phyloP scores from a whole-genome alignment of 805 yeast genomes.

The Millerago galiae region DNA sequence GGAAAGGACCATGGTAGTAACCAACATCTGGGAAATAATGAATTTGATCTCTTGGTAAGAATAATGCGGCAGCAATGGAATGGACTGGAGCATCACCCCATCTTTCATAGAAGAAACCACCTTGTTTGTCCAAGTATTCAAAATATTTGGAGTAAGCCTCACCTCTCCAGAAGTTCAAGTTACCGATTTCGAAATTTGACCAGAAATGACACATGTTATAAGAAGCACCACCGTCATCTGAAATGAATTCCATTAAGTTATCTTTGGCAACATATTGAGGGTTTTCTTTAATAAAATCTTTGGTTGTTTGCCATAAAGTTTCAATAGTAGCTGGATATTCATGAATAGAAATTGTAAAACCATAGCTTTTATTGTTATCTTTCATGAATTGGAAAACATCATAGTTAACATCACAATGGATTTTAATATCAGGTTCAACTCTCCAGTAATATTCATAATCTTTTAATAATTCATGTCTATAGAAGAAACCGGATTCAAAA shows the following conservation, averaged over 20 bases:
- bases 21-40: slow-evolving; percentile 77
- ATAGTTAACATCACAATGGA: slow-evolving; percentile 56
- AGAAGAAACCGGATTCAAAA: slow-evolving; percentile 51
- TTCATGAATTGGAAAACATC: slow-evolving; percentile 63
- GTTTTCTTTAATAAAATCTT: slow-evolving; percentile 38
- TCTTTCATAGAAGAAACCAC: slow-evolving; percentile 82
- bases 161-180: slow-evolving; percentile 62
- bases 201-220: slow-evolving; percentile 80
- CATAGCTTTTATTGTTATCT: slow-evolving; percentile 51
- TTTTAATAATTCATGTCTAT: slow-evolving; percentile 50
- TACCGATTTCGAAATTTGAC: slow-evolving; percentile 75
- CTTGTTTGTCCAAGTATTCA: slow-evolving; percentile 54
- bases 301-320: slow-evolving; percentile 54
- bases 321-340: slow-evolving; percentile 63
- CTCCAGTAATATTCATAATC: slow-evolving; percentile 72
- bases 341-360: slow-evolving; percentile 61
- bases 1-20: slow-evolving; percentile 72
- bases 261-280: slow-evolving; percentile 37
- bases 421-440: slow-evolving; percentile 62
- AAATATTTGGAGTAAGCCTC: slow-evolving; percentile 56
- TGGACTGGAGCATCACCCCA: slow-evolving; percentile 96
- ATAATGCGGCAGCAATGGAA: slow-evolving; percentile 64
- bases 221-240: slow-evolving; percentile 57
- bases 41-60: slow-evolving; percentile 49
- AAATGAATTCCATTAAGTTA: slow-evolving; percentile 58